These are phyloP conservation scores for Phytophthora gonapodyides DNA, from an alignment of 352 stramenopile species.

Conservation along the genomic window DNA sequence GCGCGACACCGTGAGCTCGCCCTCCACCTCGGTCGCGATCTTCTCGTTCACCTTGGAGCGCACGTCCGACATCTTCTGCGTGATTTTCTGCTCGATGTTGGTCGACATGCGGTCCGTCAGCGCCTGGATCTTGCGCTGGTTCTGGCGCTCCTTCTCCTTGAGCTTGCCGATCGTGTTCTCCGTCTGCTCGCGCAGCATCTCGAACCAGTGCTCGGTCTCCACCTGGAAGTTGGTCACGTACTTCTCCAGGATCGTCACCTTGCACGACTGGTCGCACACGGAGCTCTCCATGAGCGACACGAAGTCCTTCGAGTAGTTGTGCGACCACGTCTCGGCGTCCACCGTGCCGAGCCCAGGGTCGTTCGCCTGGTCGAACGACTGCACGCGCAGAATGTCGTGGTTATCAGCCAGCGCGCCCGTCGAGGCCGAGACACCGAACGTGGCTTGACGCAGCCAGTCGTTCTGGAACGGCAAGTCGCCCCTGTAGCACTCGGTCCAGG, in stretches of 20 bases:
- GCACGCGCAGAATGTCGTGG: conserved; percentile 77
- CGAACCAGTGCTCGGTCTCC: conserved; percentile 85
- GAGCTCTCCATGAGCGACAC: conserved; percentile 56
- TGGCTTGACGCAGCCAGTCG: conserved; percentile 70
- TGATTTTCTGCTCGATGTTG: conserved; percentile 79
- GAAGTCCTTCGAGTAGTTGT: conserved; percentile 89
- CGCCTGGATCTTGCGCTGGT: conserved; percentile 72
- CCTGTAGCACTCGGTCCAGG: conserved; percentile 72
- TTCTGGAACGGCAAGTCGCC: conserved; percentile 62
- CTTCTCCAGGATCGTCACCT: conserved; percentile 82
- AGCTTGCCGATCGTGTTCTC: conserved; percentile 78
- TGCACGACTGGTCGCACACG: conserved; percentile 79
- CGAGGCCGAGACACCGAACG: conserved; percentile 73
- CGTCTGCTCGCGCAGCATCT: conserved; percentile 79
- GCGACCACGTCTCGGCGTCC: conserved; percentile 75
- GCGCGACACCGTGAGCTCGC: conserved; percentile 62
- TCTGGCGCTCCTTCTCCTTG: conserved; percentile 69
- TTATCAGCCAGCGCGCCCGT: conserved; percentile 83
- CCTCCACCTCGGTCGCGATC: conserved; percentile 71
- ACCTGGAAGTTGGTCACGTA: conserved; percentile 82
- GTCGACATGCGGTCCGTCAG: conserved; percentile 73
- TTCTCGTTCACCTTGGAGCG: conserved; percentile 68
- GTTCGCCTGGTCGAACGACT: conserved; percentile 64
- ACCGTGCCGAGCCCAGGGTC: conserved; percentile 57
- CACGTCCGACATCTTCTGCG: conserved; percentile 65